These are phyloP conservation scores for Nitzschia putrida DNA, from an alignment of 108 stramenopile species.

Conservation along the genomic window DNA sequence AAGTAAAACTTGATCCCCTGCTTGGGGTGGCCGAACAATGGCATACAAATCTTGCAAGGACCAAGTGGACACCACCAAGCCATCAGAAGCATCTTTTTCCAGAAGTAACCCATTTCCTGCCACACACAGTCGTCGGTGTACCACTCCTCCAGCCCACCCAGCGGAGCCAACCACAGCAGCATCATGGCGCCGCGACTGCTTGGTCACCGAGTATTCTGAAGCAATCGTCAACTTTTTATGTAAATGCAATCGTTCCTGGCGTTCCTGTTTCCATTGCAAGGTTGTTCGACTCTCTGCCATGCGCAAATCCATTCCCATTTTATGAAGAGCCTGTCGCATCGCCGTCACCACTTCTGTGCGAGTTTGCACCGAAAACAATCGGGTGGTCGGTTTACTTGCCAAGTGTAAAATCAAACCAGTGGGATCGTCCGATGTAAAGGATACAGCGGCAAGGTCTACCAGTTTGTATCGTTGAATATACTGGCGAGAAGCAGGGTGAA, in stretches of 20 bases:
- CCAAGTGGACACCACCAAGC: slow-evolving; percentile 43
- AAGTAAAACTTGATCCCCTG: slow-evolving; percentile 41
- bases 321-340: slow-evolving; percentile 36
- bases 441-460: slow-evolving; percentile 41
- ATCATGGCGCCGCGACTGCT: slow-evolving; percentile 51
- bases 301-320: slow-evolving; percentile 39
- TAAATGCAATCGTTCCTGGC: slow-evolving; percentile 27
- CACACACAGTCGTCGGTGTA: slow-evolving; percentile 44
- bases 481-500: slow-evolving; percentile 25
- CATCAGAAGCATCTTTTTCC: slow-evolving; percentile 49
- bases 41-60: slow-evolving; percentile 41
- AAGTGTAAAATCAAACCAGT: slow-evolving; percentile 48
- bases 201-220: slow-evolving; percentile 48
- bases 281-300: slow-evolving; percentile 40
- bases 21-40: slow-evolving; percentile 47
- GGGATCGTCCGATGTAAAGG: slow-evolving; percentile 49
- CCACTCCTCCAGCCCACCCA: slow-evolving; percentile 47
- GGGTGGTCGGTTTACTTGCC: slow-evolving; percentile 19
- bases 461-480: slow-evolving; percentile 50
- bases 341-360: slow-evolving; percentile 39
- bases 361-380: slow-evolving; percentile 45
- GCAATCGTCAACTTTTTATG: slow-evolving; percentile 32
- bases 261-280: slow-evolving; percentile 33
- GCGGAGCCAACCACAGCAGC: slow-evolving; percentile 31
- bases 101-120: slow-evolving; percentile 48